phyloP scores from a whole-genome alignment of 352 stramenopile species.

The Pythium dissotocum region DNA sequence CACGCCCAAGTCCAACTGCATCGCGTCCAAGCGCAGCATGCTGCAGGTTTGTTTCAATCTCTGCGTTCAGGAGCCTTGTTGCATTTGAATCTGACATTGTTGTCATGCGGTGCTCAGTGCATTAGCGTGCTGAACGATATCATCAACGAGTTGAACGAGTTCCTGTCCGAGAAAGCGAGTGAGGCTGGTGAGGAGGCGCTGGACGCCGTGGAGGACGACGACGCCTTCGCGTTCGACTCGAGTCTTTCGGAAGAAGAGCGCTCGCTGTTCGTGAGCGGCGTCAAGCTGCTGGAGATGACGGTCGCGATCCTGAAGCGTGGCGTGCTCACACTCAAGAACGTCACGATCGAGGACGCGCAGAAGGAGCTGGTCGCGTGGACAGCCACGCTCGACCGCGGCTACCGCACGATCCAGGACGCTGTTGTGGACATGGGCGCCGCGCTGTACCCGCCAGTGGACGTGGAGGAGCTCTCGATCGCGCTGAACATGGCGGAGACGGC shows the following conservation, averaged over 20 bases:
- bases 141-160: conserved; percentile 77
- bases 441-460: conserved; percentile 72
- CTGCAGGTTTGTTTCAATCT: conserved; percentile 51
- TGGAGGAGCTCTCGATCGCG: conserved; percentile 50
- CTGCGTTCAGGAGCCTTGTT: background rate
- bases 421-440: conserved; percentile 85
- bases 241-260: conserved; percentile 66
- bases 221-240: conserved; percentile 81
- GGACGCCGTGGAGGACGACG: conserved; percentile 61
- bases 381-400: conserved; percentile 59
- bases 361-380: conserved; percentile 73
- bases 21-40: conserved; percentile 85
- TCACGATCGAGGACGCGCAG: conserved; percentile 57
- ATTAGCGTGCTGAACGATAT: conserved; percentile 84
- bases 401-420: conserved; percentile 58
- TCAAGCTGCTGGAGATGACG: conserved; percentile 77
- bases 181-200: conserved; percentile 28
- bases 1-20: conserved; percentile 86
- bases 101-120: conserved; percentile 37
- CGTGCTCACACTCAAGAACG: conserved; percentile 77
- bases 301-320: conserved; percentile 78
- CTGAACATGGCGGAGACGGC: conserved; percentile 38
- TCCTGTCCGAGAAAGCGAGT: conserved; percentile 51
- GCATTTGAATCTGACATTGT: background rate
- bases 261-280: conserved; percentile 58